phyloP scores from a whole-genome alignment of 305 asterid species.

The Plantago coronopus region DNA sequence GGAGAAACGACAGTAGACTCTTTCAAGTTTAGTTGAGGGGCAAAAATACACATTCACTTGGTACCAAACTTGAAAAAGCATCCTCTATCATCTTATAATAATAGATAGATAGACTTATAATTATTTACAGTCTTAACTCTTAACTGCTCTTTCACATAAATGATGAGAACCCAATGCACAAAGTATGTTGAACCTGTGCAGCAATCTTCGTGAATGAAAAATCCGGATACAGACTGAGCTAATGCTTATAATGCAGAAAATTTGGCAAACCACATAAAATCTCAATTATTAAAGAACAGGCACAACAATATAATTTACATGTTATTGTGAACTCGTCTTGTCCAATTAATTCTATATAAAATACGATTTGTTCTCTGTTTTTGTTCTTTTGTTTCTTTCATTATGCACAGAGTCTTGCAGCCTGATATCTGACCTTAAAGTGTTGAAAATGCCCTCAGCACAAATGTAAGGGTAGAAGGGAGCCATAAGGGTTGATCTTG shows the following conservation, averaged over 20 bases:
- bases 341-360: too few relatives aligned
- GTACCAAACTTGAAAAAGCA: too few relatives aligned
- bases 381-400: too few relatives aligned
- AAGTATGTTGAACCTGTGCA: constrained; percentile 57
- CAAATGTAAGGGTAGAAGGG: constrained; percentile 88
- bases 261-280: not conserved
- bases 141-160: not conserved
- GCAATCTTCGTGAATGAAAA: constrained; percentile 92
- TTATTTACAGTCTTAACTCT: too few relatives aligned
- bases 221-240: constrained; percentile 74
- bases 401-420: constrained; percentile 5
- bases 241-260: constrained; percentile 43
- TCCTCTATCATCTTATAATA: too few relatives aligned
- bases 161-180: constrained; percentile 1
- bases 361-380: too few relatives aligned
- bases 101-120: too few relatives aligned
- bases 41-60: too few relatives aligned
- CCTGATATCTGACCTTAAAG: constrained; percentile 70
- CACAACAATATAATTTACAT: too few relatives aligned
- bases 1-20: too few relatives aligned
- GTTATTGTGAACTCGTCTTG: too few relatives aligned
- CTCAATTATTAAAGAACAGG: not conserved
- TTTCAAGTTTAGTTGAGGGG: too few relatives aligned
- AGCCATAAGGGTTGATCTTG: constrained; percentile 95
- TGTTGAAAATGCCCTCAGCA: constrained; percentile 88